Evolutionary conservation across 768 basidiomycete species (phyloP).

Genomic region (Amanita subjunquillea): DNA sequence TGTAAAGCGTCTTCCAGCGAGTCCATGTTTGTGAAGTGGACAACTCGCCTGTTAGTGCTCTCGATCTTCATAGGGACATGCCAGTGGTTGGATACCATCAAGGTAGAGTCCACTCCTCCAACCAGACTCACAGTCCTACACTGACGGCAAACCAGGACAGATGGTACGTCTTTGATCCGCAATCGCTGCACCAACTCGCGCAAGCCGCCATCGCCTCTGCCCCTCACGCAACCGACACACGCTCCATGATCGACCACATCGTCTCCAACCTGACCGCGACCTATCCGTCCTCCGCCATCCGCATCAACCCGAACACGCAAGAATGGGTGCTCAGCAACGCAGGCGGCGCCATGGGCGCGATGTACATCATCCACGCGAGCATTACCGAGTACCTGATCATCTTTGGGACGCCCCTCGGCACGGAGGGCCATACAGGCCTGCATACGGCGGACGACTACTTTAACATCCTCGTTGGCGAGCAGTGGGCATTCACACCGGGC

Average conservation of each 20-base stretch:
- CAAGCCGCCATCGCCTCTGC: constrained; percentile 60
- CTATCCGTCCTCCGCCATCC: constrained; percentile 50
- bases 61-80: constrained; percentile 28
- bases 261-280: constrained; percentile 66
- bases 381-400: constrained; percentile 96
- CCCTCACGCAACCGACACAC: constrained; percentile 41
- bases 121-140: too few species aligned
- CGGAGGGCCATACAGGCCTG: constrained; percentile 90
- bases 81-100: constrained; percentile 50
- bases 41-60: constrained; percentile 21
- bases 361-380: constrained; percentile 96
- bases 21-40: constrained; percentile 22
- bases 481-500: constrained; percentile 87
- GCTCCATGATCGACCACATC: constrained; percentile 74
- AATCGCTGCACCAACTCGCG: constrained; percentile 60
- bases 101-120: constrained; percentile 26
- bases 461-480: constrained; percentile 87
- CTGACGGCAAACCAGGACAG: constrained; percentile 38
- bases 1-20: background rate
- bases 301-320: constrained; percentile 43
- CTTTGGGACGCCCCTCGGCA: constrained; percentile 93
- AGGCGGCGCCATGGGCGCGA: constrained; percentile 95
- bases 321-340: constrained; percentile 98
- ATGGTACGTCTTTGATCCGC: constrained; percentile 83
- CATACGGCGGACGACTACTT: constrained; percentile 99